Evolutionary conservation across 2,329 filamentous ascomycete genomes (phyloP).

Genomic region (Pseudopithomyces chartarum): DNA sequence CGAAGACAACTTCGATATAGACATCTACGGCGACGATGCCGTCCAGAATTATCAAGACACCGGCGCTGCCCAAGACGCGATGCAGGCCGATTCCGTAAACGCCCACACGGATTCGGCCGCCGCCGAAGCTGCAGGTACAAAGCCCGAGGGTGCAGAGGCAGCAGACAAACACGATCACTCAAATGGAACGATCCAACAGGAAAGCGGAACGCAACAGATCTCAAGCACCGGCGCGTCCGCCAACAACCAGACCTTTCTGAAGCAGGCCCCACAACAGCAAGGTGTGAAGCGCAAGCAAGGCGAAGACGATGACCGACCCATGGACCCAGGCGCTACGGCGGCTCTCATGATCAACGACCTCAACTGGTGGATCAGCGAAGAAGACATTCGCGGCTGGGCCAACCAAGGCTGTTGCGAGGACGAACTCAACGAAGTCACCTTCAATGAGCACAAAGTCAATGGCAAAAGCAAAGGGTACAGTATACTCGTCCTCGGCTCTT

Average conservation of each 20-base stretch:
- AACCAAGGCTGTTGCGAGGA: slow-evolving; percentile 79
- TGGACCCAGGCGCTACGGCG: slow-evolving; percentile 65
- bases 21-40: slow-evolving; percentile 68
- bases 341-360: slow-evolving; percentile 88
- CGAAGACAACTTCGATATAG: slow-evolving; percentile 73
- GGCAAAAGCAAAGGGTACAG: slow-evolving; percentile 94
- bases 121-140: slow-evolving; percentile 11
- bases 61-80: slow-evolving; percentile 25
- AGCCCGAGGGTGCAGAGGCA: slow-evolving; percentile 16
- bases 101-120: slow-evolving; percentile 12
- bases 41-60: slow-evolving; percentile 38
- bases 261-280: slow-evolving; percentile 56
- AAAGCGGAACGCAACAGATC: slow-evolving; percentile 48
- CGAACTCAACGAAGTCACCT: slow-evolving; percentile 89
- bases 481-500: neutral
- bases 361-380: slow-evolving; percentile 91
- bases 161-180: slow-evolving; percentile 26
- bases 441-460: slow-evolving; percentile 98
- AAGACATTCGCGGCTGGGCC: slow-evolving; percentile 88
- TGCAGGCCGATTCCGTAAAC: slow-evolving; percentile 23
- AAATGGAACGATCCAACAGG: slow-evolving; percentile 28
- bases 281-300: slow-evolving; percentile 67
- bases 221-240: slow-evolving; percentile 49
- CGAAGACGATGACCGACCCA: slow-evolving; percentile 56
- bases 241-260: slow-evolving; percentile 43